Base-by-base conservation (phyloP, 768 basidiomycete genomes). In the Boletus reticuloceps region DNA sequence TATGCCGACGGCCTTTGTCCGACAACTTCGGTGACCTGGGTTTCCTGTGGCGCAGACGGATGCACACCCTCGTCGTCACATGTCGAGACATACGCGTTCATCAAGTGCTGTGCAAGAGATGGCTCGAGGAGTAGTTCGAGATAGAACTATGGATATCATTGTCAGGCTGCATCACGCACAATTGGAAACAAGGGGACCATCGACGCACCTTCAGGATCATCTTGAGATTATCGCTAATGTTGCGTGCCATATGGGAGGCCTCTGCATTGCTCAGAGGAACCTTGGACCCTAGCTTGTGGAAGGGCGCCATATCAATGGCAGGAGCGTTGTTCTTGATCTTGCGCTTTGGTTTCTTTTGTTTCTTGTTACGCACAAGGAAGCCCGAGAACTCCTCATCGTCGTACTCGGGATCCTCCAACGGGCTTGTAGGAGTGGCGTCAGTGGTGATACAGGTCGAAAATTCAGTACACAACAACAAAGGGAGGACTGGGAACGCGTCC, bases 1-100 rank as follows among this genome's bases (percentile, higher is more conserved):
- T 71, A 78, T 1, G 74, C 76, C 6, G 66, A 60, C 2, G 66
- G 61, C 13, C 38, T 39, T 29, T 52, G 16, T n/a, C 68, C 59
- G 10, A 19, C 19, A n/a, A 16, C n/a, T n/a, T 48, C 43, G 13
- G 9, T 4, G 10, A 13, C 40, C 12, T 38, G 25, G 2, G 17
- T 27, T 36, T 29, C 34, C 40, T 37, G 48, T 19, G 42, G 39
- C n/a, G 17, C 25, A 7, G 52, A 3, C 13, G 32, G 22, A 14
- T 6, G 22, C 20, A 10, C 22, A 3, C 5, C 27, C 3, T 19
- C 0, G 4, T 50, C 16, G 12, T 40, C 22, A 11, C 14, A n/a
- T 5, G 40, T 38, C 25, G 37, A 38, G 11, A 59, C 2, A 38
- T 63, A 70, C 3, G 56, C 51, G 8, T 56, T 25, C 46, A 43